Evolutionary conservation across 169 alveolate genomes (phyloP), one percentile per base, ranked within the genome.

Genomic region (Eimeria tenella): DNA sequence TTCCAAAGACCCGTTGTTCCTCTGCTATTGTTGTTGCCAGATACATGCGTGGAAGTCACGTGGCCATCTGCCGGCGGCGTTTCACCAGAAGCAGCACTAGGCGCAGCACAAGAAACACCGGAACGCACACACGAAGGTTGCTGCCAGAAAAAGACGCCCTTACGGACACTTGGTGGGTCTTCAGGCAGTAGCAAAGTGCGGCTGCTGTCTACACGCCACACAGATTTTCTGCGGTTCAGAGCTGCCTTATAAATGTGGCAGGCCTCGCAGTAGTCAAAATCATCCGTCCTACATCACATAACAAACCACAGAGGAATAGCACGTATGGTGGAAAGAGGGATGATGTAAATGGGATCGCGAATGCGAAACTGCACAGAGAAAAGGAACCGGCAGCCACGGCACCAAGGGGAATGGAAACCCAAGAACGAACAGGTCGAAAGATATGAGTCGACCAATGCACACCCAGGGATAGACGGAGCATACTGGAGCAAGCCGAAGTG

Each of bases 231-330:
- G 21, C 65, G 42, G 82, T 90, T 90, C 25, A 90, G 77, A 50
- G 50, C 71, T 42, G 88, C 53, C 82, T 90, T 73, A 70, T 90
- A 90, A 5, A 49, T 42, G 31, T 73, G 58, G 82, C 94, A 90
- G 60, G 89, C 90, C 89, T 90, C 63, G 82, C 94, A 90, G 70
- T 90, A 90, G 56, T 90, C 94, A 68, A 90, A 90, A 81, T 90
- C 94, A 42, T 90, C 94, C 10, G 52, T 7, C 63, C 88, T 79
- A 49, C 1, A 68, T 8, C 68, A 58, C 19, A 58, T 10, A 17
- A 17, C 11, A 17, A 58, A 10, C 21, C 68, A 58, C 68, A 58
- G 3, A 58, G 21, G 3, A 10, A 58, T 58, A 58, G 68, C 0
- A 58, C 21, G 68, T 58, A 17, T 10, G 21, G 68, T 10, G 68